Conservation (phyloP, 2,329 filamentous ascomycete species). For the Sarocladium kiliense region DNA sequence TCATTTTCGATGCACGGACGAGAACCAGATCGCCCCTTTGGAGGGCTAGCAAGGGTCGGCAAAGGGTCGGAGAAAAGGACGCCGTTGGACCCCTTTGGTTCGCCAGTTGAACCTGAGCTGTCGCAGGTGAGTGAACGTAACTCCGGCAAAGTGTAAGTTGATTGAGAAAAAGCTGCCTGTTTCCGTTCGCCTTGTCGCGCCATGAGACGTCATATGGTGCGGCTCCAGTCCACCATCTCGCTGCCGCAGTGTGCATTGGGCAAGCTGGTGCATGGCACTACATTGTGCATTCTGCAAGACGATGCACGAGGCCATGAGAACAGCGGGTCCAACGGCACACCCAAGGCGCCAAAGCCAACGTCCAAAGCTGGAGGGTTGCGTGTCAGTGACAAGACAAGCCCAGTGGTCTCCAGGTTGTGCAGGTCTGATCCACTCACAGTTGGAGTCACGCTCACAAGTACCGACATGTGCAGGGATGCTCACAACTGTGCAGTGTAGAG, state of each 20-base stretch:
- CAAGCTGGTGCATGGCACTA: not conserved
- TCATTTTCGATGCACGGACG: constrained; percentile 7
- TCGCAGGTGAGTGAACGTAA: not conserved
- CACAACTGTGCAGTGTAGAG: not conserved
- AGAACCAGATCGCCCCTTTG: not conserved
- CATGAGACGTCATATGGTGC: constrained; percentile 7
- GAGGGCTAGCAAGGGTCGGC: not conserved
- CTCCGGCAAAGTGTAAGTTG: not conserved
- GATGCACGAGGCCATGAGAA: constrained; percentile 10
- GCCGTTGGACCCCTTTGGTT: not conserved
- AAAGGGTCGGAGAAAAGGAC: not conserved
- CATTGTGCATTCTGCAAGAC: constrained; percentile 7
- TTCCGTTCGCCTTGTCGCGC: not conserved
- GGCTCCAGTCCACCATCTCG: constrained; percentile 3
- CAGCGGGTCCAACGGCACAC: not conserved
- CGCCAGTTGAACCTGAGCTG: not conserved
- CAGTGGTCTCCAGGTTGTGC: not conserved
- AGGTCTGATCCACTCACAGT: not conserved
- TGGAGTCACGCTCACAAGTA: constrained; percentile 4
- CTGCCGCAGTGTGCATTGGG: not conserved
- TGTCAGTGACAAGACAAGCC: not conserved
- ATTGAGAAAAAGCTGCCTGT: not conserved
- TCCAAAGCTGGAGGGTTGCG: not conserved
- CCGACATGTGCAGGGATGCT: constrained; percentile 3
- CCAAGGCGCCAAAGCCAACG: not conserved